A percentile compares a stretch with the other conserved stretches of the same genome.
phyloP scores from a whole-genome alignment of 371 early-diverging fungal species.

The Rhizopus sp. region DNA sequence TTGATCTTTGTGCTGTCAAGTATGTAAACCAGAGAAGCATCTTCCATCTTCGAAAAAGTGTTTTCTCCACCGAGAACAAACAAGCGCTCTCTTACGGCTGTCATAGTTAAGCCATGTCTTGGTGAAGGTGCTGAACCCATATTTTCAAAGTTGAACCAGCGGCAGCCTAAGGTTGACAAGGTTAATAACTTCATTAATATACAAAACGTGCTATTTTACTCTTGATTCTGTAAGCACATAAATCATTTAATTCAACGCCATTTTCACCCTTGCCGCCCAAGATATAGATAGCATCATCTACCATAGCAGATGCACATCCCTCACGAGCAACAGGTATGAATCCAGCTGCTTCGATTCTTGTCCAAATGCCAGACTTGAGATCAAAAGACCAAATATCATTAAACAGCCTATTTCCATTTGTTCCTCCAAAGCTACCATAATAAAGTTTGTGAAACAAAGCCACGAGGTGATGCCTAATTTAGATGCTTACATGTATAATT shows the following conservation, averaged over 20 bases:
- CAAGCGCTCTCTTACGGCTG: constrained; percentile 63
- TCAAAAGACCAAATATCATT: constrained; percentile 81
- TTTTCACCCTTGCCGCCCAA: constrained; percentile 71
- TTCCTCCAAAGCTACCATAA: constrained; percentile 69
- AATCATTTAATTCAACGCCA: constrained; percentile 65
- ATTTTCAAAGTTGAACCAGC: constrained; percentile 78
- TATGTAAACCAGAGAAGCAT: constrained; percentile 54
- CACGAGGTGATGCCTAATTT: constrained; percentile 22
- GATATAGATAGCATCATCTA: constrained; percentile 75
- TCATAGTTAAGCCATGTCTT: constrained; percentile 64
- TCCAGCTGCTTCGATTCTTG: constrained; percentile 62
- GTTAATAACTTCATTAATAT: not conserved
- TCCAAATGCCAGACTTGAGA: constrained; percentile 59
- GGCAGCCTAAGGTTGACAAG: constrained; percentile 8
- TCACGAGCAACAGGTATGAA: constrained; percentile 69
- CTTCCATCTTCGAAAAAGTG: constrained; percentile 51
- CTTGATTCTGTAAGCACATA: constrained; percentile 72
- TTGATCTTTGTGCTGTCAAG: constrained; percentile 77
- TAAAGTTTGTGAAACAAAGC: constrained; percentile 21
- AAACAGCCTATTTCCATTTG: constrained; percentile 64
- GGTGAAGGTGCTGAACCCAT: constrained; percentile 71
- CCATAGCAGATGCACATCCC: constrained; percentile 66
- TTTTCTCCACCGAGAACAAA: constrained; percentile 70
- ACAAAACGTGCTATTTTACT: constrained; percentile 35
- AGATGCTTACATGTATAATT: constrained; percentile 61